Base-by-base conservation (phyloP, 805 yeast genomes). In the Komagataella pastoris region DNA sequence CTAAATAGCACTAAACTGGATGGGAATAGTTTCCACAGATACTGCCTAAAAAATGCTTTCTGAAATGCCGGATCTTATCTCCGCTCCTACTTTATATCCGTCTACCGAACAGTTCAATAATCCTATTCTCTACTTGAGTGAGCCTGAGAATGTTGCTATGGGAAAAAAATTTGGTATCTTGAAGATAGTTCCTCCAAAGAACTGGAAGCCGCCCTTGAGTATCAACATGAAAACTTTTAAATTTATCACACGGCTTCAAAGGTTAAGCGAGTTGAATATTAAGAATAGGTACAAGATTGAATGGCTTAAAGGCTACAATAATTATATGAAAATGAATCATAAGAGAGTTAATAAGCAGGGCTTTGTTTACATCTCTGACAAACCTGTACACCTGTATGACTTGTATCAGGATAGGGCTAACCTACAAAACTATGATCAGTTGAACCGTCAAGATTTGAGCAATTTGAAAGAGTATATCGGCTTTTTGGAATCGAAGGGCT, bases 191-290 rank as follows among this genome's bases (percentile, higher is more conserved):
- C 83, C 83, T 4, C 83, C 83, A 0, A 51, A 55, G 17, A 64
- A 59, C n/a, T 79, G 82, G 81, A 61, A 60, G 48, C 82, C 83
- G 0, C 79, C 78, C 0, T 74, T 83, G 55, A 72, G 80, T 51
- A 66, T 85, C 18, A 72, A 83, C 49, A 68, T 70, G 48, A 58
- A 66, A 6, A 61, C 60, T n/a, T 85, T 85, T 64, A 72, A 65
- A 49, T 85, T 86, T 60, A 81, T 78, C 55, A 83, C 88, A 7
- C 65, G 95, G 51, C 61, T 81, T n/a, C 93, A 85, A 61, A 76
- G 73, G 48, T 59, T 86, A 51, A 75, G 78, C 57, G 88, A 84
- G 60, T 66, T 86, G 59, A 81, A 83, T 23, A 61, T 86, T 17
- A 62, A 75, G 6, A 81, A 82, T 53, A 69, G 95, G 55, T 77